Evolutionary conservation across 257 asterid species (phyloP).

Genomic region (Scutellaria baicalensis): DNA sequence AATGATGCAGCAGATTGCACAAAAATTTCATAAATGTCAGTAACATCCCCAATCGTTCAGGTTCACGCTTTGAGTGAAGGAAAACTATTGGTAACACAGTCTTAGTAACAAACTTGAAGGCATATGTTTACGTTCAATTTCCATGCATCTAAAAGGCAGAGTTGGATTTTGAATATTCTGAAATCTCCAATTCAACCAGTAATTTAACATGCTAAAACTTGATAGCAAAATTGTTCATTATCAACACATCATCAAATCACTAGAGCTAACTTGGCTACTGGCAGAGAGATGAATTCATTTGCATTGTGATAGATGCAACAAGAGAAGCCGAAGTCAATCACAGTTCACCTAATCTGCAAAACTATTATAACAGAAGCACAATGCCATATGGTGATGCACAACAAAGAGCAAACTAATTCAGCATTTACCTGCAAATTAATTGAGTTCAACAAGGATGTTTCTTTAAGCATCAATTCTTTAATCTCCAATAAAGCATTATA

Average conservation of each 20-base stretch:
- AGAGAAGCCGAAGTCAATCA: neutral
- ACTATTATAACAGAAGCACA: neutral
- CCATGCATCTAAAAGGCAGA: neutral
- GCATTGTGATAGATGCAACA: neutral
- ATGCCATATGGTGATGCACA: neutral
- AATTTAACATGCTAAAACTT: neutral
- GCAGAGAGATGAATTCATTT: neutral
- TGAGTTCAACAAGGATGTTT: conserved; percentile 77
- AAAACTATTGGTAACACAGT: neutral
- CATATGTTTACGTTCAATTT: neutral
- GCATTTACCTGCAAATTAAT: conserved; percentile 64
- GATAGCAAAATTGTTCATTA: neutral
- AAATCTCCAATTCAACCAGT: neutral
- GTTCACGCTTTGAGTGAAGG: neutral
- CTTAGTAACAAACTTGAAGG: neutral
- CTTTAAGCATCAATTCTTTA: conserved; percentile 78
- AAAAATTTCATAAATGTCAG: neutral
- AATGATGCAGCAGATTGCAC: neutral
- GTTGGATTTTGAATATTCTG: neutral
- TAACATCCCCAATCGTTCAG: neutral
- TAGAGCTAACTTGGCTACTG: neutral
- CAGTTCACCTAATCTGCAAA: neutral
- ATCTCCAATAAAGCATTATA: conserved; percentile 75
- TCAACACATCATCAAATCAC: neutral
- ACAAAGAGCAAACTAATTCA: neutral